Evolutionary conservation across 192 early-diverging fungal species (phyloP), one percentile per base, ranked within the genome.

Genomic region (Linnemannia elongata): DNA sequence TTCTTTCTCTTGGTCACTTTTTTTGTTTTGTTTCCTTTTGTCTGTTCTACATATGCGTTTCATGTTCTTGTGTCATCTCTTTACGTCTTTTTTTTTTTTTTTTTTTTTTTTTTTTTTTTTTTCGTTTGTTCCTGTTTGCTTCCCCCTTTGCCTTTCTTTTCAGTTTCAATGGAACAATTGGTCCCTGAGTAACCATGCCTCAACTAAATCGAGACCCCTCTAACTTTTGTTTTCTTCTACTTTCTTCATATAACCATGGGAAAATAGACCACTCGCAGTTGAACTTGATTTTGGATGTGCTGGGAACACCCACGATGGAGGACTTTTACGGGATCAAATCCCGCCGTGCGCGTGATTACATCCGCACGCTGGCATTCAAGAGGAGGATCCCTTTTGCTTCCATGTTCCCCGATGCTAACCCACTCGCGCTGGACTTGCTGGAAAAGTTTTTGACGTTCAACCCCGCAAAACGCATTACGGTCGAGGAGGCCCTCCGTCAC

Each of bases 281-380:
- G 38, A 95, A 96, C 80, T 92, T 97, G 72, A 99, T 99, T 69
- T 94, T 99, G 76, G 96, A 98, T 72, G 92, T 99, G 22, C 90
- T 99, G 57, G 99, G 99, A 44, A 99, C 99, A 66, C 99, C 99
- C n/a, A 96, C 91, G 87, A 98, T 93, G 91, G 96, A 93, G 81
- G 97, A 90, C 81, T 97, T 93, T 82, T 92, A 94, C 82, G 94
- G 93, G 39, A 96, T 96, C 88, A 96, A 94, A 85, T 94, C 93
- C 82, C 87, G 90, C 77, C 92, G 95, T 76, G 97, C 98, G 22
- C 94, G 98, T 78, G 96, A 97, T 73, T 98, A 97, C 86, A 95
- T 99, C 76, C 95, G 95, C 66, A 93, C 94, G 24, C 91, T 98
- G 89, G 96, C 97, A 42, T 95, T 96, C 78, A 97, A 96, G 85